A percentile compares a stretch with the other conserved stretches of the same genome.
These are phyloP conservation scores for Arthonia radiata DNA, from an alignment of 495 filamentous ascomycete genomes.

Conservation along the genomic window DNA sequence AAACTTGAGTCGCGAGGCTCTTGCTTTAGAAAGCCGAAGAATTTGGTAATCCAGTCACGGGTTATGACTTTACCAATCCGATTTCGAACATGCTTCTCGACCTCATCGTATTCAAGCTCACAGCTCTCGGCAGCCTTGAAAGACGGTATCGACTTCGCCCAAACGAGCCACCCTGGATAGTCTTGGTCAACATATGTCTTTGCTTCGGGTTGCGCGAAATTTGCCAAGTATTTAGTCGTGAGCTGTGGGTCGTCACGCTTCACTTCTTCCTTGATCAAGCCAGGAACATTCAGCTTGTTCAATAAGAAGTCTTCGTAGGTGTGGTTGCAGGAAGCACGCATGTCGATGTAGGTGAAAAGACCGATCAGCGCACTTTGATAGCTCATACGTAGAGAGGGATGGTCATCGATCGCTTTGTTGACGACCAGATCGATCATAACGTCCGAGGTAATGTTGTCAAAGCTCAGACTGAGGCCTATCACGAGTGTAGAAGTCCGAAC, in stretches of 20 bases:
- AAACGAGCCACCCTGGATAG: constrained; percentile 93
- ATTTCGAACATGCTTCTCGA: constrained; percentile 48
- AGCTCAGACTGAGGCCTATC: constrained; percentile 65
- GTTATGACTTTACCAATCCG: constrained; percentile 63
- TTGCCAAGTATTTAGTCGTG: constrained; percentile 50
- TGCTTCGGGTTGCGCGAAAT: constrained; percentile 56
- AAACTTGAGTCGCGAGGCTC: constrained; percentile 65
- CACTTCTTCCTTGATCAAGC: constrained; percentile 49
- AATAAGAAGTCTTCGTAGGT: constrained; percentile 64
- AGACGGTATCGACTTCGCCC: constrained; percentile 63
- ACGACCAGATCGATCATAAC: constrained; percentile 68
- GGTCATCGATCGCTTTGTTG: constrained; percentile 62
- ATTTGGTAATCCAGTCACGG: constrained; percentile 63
- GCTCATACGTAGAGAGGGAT: constrained; percentile 59
- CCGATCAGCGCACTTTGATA: constrained; percentile 55
- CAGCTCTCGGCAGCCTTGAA: constrained; percentile 41
- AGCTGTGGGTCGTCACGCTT: constrained; percentile 45
- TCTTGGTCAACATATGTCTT: constrained; percentile 81
- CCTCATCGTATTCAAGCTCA: constrained; percentile 58
- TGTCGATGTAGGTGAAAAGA: constrained; percentile 60
- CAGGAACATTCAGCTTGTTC: constrained; percentile 45
- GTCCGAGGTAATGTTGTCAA: constrained; percentile 60
- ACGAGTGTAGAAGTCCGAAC: constrained; percentile 71
- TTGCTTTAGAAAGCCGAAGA: constrained; percentile 86
- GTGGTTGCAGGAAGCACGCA: constrained; percentile 65